Evolutionary conservation across 192 early-diverging fungal genomes (phyloP), one percentile per base, ranked within the genome.

Genomic region (Obelidium mucronatum): DNA sequence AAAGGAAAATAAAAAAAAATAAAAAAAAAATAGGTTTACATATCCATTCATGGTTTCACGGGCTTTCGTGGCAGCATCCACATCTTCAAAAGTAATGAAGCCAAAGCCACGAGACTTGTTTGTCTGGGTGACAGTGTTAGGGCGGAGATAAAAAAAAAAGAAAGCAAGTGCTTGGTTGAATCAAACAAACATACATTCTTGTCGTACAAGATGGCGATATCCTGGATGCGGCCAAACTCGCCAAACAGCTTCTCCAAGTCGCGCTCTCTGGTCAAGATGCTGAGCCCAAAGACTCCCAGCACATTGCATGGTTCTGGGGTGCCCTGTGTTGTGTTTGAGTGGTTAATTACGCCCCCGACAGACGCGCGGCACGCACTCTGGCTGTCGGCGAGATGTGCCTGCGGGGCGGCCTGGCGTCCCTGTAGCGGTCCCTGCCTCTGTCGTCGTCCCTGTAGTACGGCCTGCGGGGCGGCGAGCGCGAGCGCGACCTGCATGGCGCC

Each of bases 281-380:
- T 87, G 58, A 92, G 78, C 28, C 89, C 90, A 79, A 92, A 92
- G 17, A 92, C 91, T 52, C 91, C 91, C 40, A 92, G 78, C 44
- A 92, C 89, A 19, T 83, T 85, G 68, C 51, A 70, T n/a, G 79
- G 79, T n/a, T 59, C 59, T 19, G 82, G 75, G 28, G 30, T 30
- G n/a, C 48, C 48, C 67, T 69, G 2, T 53, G 22, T n/a, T n/a
- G n/a, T n/a, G n/a, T n/a, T n/a, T n/a, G n/a, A n/a, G n/a, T n/a
- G n/a, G n/a, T n/a, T n/a, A n/a, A n/a, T n/a, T n/a, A n/a, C n/a
- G n/a, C n/a, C n/a, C n/a, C n/a, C n/a, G n/a, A n/a, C n/a, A n/a
- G n/a, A n/a, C n/a, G n/a, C n/a, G 17, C 8, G 26, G 44, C 11
- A 68, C 22, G 31, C 26, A 69, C 67, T 30, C 67, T 48, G 2